Evolutionary conservation across 305 asterid genomes (phyloP).

Genomic region (Rubia tinctorum): DNA sequence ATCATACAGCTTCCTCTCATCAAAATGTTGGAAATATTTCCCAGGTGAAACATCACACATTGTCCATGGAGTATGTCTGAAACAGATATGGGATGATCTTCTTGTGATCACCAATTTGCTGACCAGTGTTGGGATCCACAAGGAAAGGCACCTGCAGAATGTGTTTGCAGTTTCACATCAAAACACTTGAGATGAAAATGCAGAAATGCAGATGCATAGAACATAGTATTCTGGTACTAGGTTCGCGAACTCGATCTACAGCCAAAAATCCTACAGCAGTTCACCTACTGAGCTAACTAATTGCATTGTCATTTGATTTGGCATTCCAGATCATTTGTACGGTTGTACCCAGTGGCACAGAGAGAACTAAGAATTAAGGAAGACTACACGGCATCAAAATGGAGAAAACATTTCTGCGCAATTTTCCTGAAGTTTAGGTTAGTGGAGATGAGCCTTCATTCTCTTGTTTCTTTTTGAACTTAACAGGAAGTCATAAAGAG

Average conservation of each 20-base stretch:
- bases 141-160: slow-evolving; percentile 75
- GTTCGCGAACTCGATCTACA: neutral
- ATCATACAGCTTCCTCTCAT: neutral
- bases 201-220: neutral
- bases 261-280: neutral
- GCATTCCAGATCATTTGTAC: too few species aligned
- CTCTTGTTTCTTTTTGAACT: neutral
- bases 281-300: neutral
- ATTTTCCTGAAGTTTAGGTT: neutral
- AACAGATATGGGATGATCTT: slow-evolving; percentile 58
- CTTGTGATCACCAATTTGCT: slow-evolving; percentile 54
- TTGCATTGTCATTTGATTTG: too few species aligned
- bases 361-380: neutral
- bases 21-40: neutral
- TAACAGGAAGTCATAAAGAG: neutral
- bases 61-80: slow-evolving; percentile 37
- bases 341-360: too few species aligned
- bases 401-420: neutral
- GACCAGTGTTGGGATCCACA: slow-evolving; percentile 62
- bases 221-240: neutral
- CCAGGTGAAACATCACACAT: neutral
- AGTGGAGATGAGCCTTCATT: neutral
- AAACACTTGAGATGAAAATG: neutral
- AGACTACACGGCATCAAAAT: neutral
- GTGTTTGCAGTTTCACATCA: neutral